Evolutionary conservation across 2,329 filamentous ascomycete genomes (phyloP).

Genomic region (Fusarium chuoi): DNA sequence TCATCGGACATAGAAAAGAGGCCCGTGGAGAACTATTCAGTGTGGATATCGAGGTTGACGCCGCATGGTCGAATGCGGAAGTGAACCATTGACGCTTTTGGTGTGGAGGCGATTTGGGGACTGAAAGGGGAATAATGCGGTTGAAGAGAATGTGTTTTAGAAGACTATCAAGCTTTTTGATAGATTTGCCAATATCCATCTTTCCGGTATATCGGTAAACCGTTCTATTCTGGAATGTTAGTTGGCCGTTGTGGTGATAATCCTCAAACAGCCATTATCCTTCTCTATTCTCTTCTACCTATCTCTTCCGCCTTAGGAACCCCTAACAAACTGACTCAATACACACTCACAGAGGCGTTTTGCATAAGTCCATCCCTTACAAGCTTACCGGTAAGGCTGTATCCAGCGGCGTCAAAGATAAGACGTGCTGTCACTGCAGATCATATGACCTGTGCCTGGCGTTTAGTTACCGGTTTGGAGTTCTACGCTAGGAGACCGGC

Average conservation of each 20-base stretch:
- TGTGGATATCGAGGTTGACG: slow-evolving; percentile 12
- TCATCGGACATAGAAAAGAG: background rate
- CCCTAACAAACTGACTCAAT: background rate
- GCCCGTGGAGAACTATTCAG: background rate
- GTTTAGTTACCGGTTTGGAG: background rate
- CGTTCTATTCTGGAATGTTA: background rate
- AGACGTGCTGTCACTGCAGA: background rate
- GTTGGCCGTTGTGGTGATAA: background rate
- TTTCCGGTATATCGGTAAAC: background rate
- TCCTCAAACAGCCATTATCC: background rate
- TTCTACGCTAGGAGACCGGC: background rate
- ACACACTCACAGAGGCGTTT: background rate
- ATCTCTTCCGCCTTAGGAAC: background rate
- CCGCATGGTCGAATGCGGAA: slow-evolving; percentile 23
- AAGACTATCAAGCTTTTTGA: background rate
- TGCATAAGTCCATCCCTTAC: background rate
- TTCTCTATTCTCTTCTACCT: background rate
- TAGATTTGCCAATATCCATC: background rate
- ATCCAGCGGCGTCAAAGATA: background rate
- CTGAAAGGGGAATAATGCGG: background rate
- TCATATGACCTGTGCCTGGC: background rate
- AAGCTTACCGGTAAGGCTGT: background rate
- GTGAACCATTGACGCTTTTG: background rate
- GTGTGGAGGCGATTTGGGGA: background rate
- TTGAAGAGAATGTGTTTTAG: background rate